Percentiles rank a stretch among this genome's conserved stretches.
These are phyloP conservation scores for Aureobasidium pullulans DNA, from an alignment of 2,329 filamentous ascomycete species.

Conservation along the genomic window DNA sequence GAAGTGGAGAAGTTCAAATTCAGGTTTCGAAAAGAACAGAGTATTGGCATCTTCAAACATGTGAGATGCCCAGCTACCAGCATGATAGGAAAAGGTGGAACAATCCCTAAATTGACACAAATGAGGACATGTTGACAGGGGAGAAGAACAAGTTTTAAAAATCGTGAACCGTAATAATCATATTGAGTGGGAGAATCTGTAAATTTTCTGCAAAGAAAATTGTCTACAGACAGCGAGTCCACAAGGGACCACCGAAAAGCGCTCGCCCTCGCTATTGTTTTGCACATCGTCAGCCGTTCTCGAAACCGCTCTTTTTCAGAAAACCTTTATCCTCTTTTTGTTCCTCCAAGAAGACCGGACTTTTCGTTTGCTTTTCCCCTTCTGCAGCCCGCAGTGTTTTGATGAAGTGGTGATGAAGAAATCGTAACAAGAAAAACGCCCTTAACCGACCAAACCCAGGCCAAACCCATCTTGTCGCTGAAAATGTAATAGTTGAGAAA, in stretches of 20 bases:
- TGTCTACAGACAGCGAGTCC: constrained; percentile 15
- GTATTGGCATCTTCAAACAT: too few species aligned
- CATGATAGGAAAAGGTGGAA: too few species aligned
- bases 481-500: constrained; percentile 8
- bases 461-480: constrained; percentile 10
- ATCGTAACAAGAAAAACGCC: constrained; percentile 4
- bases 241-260: constrained; percentile 1
- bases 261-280: constrained; percentile 13
- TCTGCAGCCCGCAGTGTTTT: constrained; percentile 11
- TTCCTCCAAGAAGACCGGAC: neutral
- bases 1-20: too few species aligned
- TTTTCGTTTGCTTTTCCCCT: constrained; percentile 13
- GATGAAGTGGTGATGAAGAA: constrained; percentile 7
- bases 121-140: neutral
- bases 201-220: neutral
- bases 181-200: constrained; percentile 14
- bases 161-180: constrained; percentile 6
- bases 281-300: constrained; percentile 14
- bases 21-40: too few species aligned
- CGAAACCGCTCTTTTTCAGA: constrained; percentile 2
- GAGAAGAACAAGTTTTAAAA: neutral
- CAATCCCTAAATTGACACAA: neutral
- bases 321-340: constrained; percentile 12
- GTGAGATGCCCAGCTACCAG: too few species aligned
- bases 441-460: constrained; percentile 3